Evolutionary conservation across 2,329 filamentous ascomycete species (phyloP).

Genomic region (Penicillium verrucosum): DNA sequence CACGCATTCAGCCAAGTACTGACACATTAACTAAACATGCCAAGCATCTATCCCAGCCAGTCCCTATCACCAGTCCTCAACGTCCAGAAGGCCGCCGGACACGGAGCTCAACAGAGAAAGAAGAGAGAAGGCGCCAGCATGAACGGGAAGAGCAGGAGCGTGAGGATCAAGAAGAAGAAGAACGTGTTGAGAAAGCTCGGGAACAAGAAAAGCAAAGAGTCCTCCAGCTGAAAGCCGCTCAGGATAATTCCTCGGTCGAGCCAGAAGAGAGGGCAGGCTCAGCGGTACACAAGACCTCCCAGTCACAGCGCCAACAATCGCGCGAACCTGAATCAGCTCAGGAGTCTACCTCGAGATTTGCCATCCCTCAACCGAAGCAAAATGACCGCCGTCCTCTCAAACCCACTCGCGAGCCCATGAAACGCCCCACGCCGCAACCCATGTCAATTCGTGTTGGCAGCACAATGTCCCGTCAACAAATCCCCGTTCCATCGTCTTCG

Average conservation of each 20-base stretch:
- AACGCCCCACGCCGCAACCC: slow-evolving; percentile 47
- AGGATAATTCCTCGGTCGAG: slow-evolving; percentile 33
- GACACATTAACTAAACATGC: slow-evolving; percentile 18
- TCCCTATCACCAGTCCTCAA: slow-evolving; percentile 30
- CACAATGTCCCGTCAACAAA: slow-evolving; percentile 44
- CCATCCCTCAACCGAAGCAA: slow-evolving; percentile 30
- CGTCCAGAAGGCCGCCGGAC: slow-evolving; percentile 49
- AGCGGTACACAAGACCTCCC: slow-evolving; percentile 24
- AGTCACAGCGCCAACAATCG: slow-evolving; percentile 27
- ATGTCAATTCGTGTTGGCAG: slow-evolving; percentile 51
- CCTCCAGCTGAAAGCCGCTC: slow-evolving; percentile 31
- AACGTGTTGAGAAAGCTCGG: slow-evolving; percentile 32
- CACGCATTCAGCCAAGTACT: slow-evolving; percentile 28
- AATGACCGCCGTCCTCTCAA: slow-evolving; percentile 44
- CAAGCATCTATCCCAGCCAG: slow-evolving; percentile 19
- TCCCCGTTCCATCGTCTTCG: slow-evolving; percentile 48
- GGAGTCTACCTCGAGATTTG: slow-evolving; percentile 29
- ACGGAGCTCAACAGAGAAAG: slow-evolving; percentile 58
- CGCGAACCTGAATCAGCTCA: slow-evolving; percentile 32
- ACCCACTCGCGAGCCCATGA: slow-evolving; percentile 42
- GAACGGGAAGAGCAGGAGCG: slow-evolving; percentile 31
- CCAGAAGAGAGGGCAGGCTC: slow-evolving; percentile 30
- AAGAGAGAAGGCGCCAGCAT: slow-evolving; percentile 39
- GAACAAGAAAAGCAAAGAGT: slow-evolving; percentile 37
- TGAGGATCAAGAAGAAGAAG: slow-evolving; percentile 38